Evolutionary conservation across 2,329 filamentous ascomycete genomes (phyloP).

Genomic region (Phaeophleospora eucalypticola): DNA sequence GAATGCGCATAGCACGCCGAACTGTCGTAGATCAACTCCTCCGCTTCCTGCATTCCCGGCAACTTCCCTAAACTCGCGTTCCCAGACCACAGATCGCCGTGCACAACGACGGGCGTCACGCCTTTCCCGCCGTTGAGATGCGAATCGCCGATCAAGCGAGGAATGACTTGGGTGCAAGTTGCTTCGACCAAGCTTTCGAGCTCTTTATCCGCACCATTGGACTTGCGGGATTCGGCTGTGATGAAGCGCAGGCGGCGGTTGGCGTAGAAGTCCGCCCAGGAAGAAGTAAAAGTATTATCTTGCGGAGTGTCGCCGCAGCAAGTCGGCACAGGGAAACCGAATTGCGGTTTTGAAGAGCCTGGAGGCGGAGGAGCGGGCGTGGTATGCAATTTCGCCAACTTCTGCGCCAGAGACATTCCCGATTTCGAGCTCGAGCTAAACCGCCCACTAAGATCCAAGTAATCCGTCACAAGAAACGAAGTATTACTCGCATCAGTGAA

Average conservation of each 20-base stretch:
- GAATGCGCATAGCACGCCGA: constrained; percentile 78
- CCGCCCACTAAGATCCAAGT: constrained; percentile 60
- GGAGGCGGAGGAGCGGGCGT: constrained; percentile 65
- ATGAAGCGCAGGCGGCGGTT: constrained; percentile 69
- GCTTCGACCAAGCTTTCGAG: constrained; percentile 61
- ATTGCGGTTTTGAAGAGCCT: constrained; percentile 58
- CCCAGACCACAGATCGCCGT: constrained; percentile 92
- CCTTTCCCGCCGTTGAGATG: constrained; percentile 58
- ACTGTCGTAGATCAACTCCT: constrained; percentile 80
- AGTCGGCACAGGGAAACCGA: constrained; percentile 79
- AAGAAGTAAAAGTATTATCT: constrained; percentile 66
- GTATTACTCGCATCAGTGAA: constrained; percentile 47
- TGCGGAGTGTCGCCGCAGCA: constrained; percentile 84
- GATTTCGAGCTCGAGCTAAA: constrained; percentile 22
- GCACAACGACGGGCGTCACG: constrained; percentile 73
- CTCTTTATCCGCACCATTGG: constrained; percentile 62
- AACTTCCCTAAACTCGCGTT: constrained; percentile 70
- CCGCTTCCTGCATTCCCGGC: constrained; percentile 49
- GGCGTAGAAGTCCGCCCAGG: constrained; percentile 84
- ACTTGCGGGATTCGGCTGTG: constrained; percentile 51
- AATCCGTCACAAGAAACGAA: constrained; percentile 68
- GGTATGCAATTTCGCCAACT: constrained; percentile 74
- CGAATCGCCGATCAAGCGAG: constrained; percentile 66
- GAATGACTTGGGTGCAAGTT: constrained; percentile 64
- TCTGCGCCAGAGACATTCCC: constrained; percentile 61